Evolutionary conservation across 2,329 filamentous ascomycete species (phyloP).

Genomic region (Akanthomyces muscarius): DNA sequence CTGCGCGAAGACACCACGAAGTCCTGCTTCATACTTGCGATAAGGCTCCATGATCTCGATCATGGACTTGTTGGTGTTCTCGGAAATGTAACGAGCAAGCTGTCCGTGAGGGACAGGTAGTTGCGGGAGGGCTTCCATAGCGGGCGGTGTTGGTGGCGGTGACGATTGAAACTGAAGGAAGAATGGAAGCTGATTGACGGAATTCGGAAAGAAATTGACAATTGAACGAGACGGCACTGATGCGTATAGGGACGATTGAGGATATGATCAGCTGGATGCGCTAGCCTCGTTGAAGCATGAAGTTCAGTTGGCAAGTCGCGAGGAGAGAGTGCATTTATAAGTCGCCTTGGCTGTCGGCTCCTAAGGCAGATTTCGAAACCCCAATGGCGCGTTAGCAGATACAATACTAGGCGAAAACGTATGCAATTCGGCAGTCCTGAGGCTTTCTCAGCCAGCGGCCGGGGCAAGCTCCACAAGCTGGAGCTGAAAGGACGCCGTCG

Average conservation of each 20-base stretch:
- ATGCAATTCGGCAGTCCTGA: background rate
- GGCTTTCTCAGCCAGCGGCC: background rate
- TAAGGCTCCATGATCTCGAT: slow-evolving; percentile 60
- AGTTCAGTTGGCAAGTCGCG: background rate
- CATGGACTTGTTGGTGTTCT: slow-evolving; percentile 51
- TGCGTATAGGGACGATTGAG: background rate
- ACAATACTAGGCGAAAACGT: background rate
- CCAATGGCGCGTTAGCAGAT: background rate
- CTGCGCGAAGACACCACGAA: slow-evolving; percentile 67
- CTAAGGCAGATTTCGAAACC: slow-evolving; percentile 6
- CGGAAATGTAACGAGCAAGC: slow-evolving; percentile 50
- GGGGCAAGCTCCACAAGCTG: slow-evolving; percentile 4
- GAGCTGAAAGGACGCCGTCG: slow-evolving; percentile 13
- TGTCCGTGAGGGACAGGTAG: slow-evolving; percentile 44
- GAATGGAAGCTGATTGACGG: background rate
- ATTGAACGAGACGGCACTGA: background rate
- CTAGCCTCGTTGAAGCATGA: background rate
- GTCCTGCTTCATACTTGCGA: slow-evolving; percentile 61
- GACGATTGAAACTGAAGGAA: background rate
- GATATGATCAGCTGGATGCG: background rate
- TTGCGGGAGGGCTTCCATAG: slow-evolving; percentile 37
- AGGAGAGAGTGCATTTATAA: background rate
- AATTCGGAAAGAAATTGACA: background rate
- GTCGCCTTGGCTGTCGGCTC: background rate
- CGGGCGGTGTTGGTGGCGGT: slow-evolving; percentile 6